These are phyloP conservation scores for Diophrys sp. DNA, from an alignment of 73 alveolate genomes.

Conservation along the genomic window DNA sequence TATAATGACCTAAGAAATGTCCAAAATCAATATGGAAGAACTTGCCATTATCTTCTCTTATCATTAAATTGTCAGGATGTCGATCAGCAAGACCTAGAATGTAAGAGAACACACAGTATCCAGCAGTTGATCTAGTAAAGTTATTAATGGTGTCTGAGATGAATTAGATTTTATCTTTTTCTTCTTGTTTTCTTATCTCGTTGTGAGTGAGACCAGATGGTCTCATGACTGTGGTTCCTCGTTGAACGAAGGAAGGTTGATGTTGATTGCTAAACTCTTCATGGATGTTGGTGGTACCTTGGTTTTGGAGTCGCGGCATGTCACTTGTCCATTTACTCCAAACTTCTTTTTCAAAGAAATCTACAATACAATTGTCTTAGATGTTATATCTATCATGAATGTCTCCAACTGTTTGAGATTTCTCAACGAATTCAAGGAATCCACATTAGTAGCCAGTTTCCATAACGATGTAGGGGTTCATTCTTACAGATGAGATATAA, in stretches of 20 bases:
- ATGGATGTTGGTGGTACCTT: too few relatives aligned
- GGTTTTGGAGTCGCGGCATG: too few relatives aligned
- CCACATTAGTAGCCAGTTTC: conserved; percentile 92
- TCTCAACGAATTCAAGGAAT: conserved; percentile 84
- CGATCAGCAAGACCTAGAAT: conserved; percentile 95
- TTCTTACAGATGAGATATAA: too few relatives aligned
- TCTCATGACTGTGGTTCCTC: neutral
- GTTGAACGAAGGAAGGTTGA: too few relatives aligned
- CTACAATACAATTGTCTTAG: conserved; percentile 64
- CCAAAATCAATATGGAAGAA: conserved; percentile 99
- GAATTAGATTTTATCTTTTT: conserved; percentile 43
- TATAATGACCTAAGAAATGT: conserved; percentile 94
- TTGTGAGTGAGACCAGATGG: neutral
- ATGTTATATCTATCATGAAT: conserved; percentile 69
- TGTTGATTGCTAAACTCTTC: too few relatives aligned
- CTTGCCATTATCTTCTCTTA: conserved; percentile 85
- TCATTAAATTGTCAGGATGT: conserved; percentile 95
- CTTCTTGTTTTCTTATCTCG: conserved; percentile 32
- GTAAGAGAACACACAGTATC: conserved; percentile 92
- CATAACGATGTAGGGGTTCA: conserved; percentile 81
- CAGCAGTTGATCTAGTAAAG: conserved; percentile 86
- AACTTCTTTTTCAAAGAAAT: conserved; percentile 49
- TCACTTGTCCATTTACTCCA: conserved; percentile 4
- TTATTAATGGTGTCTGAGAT: conserved; percentile 73
- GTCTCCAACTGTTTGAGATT: conserved; percentile 71